Evolutionary conservation across 73 alveolate species (phyloP).

Genomic region (Uronychia setigera): DNA sequence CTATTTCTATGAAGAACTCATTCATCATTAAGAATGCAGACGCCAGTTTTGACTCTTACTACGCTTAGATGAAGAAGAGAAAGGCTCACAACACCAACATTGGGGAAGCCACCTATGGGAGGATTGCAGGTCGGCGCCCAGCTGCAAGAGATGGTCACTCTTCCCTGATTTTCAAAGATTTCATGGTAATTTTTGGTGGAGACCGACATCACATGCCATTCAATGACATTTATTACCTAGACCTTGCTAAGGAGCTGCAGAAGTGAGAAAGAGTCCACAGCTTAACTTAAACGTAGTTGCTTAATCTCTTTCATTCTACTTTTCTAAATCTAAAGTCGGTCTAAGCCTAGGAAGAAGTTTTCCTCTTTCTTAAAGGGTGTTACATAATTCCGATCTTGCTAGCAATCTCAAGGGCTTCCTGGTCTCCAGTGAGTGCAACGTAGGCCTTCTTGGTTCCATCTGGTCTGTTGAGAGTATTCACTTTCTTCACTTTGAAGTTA

Average conservation of each 20-base stretch:
- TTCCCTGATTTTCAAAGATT: slow-evolving; percentile 53
- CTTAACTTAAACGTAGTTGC: too few species aligned
- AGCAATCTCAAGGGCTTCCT: slow-evolving; percentile 80
- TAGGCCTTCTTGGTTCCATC: slow-evolving; percentile 85
- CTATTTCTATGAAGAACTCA: slow-evolving; percentile 65
- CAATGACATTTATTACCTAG: slow-evolving; percentile 58
- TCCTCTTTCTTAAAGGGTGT: slow-evolving; percentile 13
- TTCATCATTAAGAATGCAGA: slow-evolving; percentile 67
- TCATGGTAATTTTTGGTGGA: slow-evolving; percentile 73
- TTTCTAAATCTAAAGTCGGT: background rate
- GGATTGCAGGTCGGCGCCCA: slow-evolving; percentile 54
- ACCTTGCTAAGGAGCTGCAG: slow-evolving; percentile 10
- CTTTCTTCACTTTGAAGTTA: slow-evolving; percentile 72
- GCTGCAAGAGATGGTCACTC: slow-evolving; percentile 82
- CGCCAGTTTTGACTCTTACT: slow-evolving; percentile 51
- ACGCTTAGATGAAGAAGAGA: slow-evolving; percentile 45
- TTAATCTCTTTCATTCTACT: background rate
- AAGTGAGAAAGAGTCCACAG: background rate
- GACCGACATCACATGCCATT: slow-evolving; percentile 88
- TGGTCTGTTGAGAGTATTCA: slow-evolving; percentile 81
- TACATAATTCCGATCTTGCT: slow-evolving; percentile 81
- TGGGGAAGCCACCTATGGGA: slow-evolving; percentile 29
- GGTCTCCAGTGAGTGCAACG: slow-evolving; percentile 71
- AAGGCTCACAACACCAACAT: slow-evolving; percentile 29
- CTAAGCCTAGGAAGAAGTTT: background rate